These are phyloP conservation scores for Pseudogymnoascus sp. DNA, from an alignment of 2,329 filamentous ascomycete genomes.

Conservation along the genomic window DNA sequence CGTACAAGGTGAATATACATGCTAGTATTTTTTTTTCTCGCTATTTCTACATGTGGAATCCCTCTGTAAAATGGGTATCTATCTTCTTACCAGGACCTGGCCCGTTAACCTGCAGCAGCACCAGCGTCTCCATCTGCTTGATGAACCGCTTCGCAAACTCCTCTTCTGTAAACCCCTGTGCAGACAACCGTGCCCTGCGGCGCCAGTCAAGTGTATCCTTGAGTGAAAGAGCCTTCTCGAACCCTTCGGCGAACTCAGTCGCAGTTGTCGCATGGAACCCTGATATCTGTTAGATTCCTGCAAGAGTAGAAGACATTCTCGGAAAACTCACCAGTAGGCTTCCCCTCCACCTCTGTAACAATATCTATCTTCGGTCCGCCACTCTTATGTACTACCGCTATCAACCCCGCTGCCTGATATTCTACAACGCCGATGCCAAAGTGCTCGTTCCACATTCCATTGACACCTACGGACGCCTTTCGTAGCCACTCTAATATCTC, in stretches of 20 bases:
- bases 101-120: constrained; percentile 35
- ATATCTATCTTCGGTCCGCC: constrained; percentile 93
- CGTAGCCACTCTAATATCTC: constrained; percentile 73
- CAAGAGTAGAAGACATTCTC: not conserved
- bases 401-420: constrained; percentile 90
- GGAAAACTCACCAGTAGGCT: constrained; percentile 57
- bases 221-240: constrained; percentile 61
- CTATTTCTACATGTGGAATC: constrained; percentile 6
- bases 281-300: constrained; percentile 21
- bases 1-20: not conserved
- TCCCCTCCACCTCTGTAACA: constrained; percentile 68
- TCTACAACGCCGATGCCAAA: constrained; percentile 98
- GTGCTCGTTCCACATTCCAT: constrained; percentile 99
- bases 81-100: constrained; percentile 4
- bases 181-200: constrained; percentile 64
- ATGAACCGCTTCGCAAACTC: constrained; percentile 78
- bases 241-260: constrained; percentile 72
- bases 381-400: constrained; percentile 86
- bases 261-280: constrained; percentile 80
- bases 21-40: not conserved
- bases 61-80: not conserved
- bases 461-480: constrained; percentile 75
- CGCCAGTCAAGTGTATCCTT: constrained; percentile 66
- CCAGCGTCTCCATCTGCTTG: constrained; percentile 61
- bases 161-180: constrained; percentile 77